phyloP scores from a whole-genome alignment of 2,329 filamentous ascomycete species.

The Fusarium subtropicale region DNA sequence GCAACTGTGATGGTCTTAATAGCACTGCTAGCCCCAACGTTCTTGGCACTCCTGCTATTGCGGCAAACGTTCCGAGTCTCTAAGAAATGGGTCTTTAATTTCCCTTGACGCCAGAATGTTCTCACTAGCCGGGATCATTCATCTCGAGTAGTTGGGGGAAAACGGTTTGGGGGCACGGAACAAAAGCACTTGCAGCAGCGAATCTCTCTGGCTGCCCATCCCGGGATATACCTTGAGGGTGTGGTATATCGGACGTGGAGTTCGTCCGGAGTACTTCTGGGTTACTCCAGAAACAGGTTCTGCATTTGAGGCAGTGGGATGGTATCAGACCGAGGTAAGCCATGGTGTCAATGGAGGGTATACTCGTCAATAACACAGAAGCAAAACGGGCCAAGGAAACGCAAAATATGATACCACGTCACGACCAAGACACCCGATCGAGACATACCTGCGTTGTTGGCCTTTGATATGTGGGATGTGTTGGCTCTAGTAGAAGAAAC shows the following conservation, averaged over 20 bases:
- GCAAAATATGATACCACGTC: neutral
- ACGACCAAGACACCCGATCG: neutral
- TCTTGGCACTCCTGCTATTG: slow-evolving; percentile 27
- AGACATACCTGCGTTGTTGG: neutral
- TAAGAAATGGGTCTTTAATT: slow-evolving; percentile 15
- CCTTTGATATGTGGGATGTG: neutral
- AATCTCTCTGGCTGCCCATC: slow-evolving; percentile 15
- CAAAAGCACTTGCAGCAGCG: slow-evolving; percentile 27
- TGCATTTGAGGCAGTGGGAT: neutral
- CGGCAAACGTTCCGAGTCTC: neutral
- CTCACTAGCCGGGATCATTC: slow-evolving; percentile 1
- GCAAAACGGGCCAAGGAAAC: neutral
- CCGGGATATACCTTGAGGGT: slow-evolving; percentile 17
- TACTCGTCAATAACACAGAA: neutral
- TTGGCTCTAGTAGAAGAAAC: slow-evolving; percentile 21
- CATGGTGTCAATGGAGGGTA: neutral
- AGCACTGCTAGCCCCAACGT: neutral
- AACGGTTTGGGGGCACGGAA: slow-evolving; percentile 7
- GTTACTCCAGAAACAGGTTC: neutral
- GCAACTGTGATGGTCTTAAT: neutral
- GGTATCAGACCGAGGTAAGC: neutral
- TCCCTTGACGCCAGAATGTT: neutral
- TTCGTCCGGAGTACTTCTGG: slow-evolving; percentile 1
- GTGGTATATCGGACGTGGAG: neutral
- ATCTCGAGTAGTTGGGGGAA: slow-evolving; percentile 9